These are phyloP conservation scores for Aegilops speltoides DNA, from an alignment of 176 grass and related monocot species.

Conservation along the genomic window DNA sequence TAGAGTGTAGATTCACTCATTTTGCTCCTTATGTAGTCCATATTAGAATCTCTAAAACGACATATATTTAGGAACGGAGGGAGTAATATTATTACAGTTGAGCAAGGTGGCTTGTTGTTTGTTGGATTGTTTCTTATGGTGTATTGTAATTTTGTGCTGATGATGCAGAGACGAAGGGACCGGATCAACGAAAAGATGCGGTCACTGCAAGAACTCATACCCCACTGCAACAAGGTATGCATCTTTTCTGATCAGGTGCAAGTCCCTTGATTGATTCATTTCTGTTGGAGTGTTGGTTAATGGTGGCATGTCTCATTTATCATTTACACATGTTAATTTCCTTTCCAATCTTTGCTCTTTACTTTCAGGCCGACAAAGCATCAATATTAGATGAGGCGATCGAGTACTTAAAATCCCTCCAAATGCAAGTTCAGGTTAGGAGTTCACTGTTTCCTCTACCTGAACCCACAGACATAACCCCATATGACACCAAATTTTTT, in stretches of 20 bases:
- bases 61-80: too few relatives aligned
- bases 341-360: neutral
- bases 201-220: conserved; percentile 80
- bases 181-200: conserved; percentile 97
- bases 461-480: neutral
- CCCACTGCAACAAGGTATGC: conserved; percentile 86
- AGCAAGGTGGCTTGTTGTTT: neutral
- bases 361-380: conserved; percentile 79
- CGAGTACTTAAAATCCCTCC: conserved; percentile 92
- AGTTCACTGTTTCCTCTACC: neutral
- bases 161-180: conserved; percentile 83
- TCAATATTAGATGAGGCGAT: conserved; percentile 91
- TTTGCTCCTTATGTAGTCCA: too few relatives aligned
- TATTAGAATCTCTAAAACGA: too few relatives aligned
- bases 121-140: conserved; percentile 2
- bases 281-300: conserved; percentile 28
- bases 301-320: neutral
- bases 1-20: too few relatives aligned
- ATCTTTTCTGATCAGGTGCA: conserved; percentile 7
- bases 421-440: conserved; percentile 92
- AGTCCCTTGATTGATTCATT: neutral
- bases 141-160: neutral
- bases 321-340: neutral
- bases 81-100: neutral
- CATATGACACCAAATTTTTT: neutral